phyloP scores from a whole-genome alignment of 352 stramenopile species.

The Thalassiosira livingstoniorum region DNA sequence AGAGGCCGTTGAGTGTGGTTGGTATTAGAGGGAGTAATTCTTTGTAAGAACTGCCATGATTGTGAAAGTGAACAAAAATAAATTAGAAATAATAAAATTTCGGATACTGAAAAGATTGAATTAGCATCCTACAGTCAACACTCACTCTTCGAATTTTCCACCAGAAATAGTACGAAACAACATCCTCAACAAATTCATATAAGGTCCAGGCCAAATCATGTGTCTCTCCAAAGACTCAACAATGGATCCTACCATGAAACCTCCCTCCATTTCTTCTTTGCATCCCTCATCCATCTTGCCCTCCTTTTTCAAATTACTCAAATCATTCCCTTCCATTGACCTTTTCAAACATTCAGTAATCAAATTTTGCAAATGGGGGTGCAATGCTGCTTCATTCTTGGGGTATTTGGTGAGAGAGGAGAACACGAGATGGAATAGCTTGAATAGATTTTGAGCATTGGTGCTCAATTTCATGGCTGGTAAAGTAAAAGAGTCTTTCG shows the following conservation, averaged over 20 bases:
- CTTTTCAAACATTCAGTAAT: constrained; percentile 92
- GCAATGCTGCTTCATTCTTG: constrained; percentile 94
- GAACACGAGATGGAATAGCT: constrained; percentile 96
- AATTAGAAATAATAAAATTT: constrained; percentile 1
- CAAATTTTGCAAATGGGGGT: constrained; percentile 93
- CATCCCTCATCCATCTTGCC: too few relatives aligned
- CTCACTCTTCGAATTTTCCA: constrained; percentile 95
- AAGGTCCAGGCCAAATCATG: constrained; percentile 89
- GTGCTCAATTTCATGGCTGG: too few relatives aligned
- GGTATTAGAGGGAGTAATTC: constrained; percentile 94
- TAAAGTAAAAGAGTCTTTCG: too few relatives aligned
- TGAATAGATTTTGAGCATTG: constrained; percentile 84
- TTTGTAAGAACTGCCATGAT: constrained; percentile 90
- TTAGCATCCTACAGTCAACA: constrained; percentile 11
- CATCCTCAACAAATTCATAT: constrained; percentile 92
- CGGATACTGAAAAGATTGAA: constrained; percentile 8
- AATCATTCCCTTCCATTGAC: constrained; percentile 89
- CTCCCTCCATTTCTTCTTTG: too few relatives aligned
- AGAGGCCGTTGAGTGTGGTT: constrained; percentile 92
- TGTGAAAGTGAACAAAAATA: not conserved
- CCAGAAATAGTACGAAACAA: constrained; percentile 96
- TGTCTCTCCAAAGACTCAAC: too few relatives aligned
- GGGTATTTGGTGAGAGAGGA: constrained; percentile 95
- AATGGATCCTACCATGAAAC: too few relatives aligned
- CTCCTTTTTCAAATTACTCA: too few relatives aligned